Evolutionary conservation across 2,329 filamentous ascomycete genomes (phyloP), one percentile per base, ranked within the genome.

Genomic region (Penicillium sp.): DNA sequence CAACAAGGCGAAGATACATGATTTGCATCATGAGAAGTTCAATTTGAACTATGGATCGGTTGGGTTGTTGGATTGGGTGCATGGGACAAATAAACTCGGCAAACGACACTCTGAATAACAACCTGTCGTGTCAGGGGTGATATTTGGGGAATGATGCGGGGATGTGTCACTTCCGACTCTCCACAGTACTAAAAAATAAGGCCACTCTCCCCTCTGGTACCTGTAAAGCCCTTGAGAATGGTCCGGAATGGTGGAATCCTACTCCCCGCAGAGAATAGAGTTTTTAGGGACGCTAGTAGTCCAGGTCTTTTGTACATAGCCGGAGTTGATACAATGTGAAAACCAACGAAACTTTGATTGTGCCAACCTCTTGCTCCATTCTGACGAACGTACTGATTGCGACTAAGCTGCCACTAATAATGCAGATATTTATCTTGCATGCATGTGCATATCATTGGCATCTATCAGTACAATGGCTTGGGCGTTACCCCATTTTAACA

Each of bases 21-120:
- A 85, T 68, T 66, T 78, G 27, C 83, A 85, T 61, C 82, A 85
- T 67, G 81, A 84, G 72, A 77, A 77, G 59, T 84, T 84, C 60
- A 76, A 78, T 53, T 69, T 83, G 14, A 78, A 84, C 58, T 85
- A 79, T 68, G 82, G 82, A 1, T 77, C 75, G 0, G 70, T 83
- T 58, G 81, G 80, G 2, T 61, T 80, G 49, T 64, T 85, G 64
- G 82, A 85, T 64, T 83, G 79, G 77, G n/a, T 82, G 11, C 81
- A 83, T 67, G 81, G 79, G 20, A 85, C 82, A 0, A 61, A 76
- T 59, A 59, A 57, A 18, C 40, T 63, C 29, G 58, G 44, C 33
- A 63, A 66, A 35, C 47, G 44, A 25, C 57, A 59, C 9, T 57
- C 53, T 12, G 60, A 56, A 20, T 65, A 47, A 37, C 4, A 42